phyloP scores from a whole-genome alignment of 2,329 filamentous ascomycete genomes.

The Talaromyces pinophilus region DNA sequence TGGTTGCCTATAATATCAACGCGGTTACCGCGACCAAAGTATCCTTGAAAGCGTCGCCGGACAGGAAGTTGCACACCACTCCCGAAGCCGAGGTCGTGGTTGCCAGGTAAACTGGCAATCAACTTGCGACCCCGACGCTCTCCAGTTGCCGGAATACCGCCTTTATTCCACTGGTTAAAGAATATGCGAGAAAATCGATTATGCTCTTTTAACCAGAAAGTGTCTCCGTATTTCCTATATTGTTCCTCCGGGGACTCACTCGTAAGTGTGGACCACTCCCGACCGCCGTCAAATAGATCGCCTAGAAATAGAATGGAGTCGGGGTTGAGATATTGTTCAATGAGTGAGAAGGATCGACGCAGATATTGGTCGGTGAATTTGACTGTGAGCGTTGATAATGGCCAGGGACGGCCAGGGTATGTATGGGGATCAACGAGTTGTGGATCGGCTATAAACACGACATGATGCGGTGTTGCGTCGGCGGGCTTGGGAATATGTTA shows the following conservation, averaged over 20 bases:
- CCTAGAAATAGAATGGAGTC: conserved; percentile 90
- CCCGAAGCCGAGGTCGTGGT: conserved; percentile 92
- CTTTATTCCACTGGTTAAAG: conserved; percentile 66
- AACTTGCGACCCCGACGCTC: conserved; percentile 72
- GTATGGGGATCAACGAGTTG: conserved; percentile 92
- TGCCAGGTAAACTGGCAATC: conserved; percentile 83
- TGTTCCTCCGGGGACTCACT: conserved; percentile 64
- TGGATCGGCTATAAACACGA: conserved; percentile 84
- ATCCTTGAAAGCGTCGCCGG: conserved; percentile 78
- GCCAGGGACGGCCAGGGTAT: conserved; percentile 82
- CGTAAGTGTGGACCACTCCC: conserved; percentile 81
- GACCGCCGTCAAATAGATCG: conserved; percentile 91
- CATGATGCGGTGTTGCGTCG: conserved; percentile 76
- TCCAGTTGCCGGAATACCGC: conserved; percentile 55
- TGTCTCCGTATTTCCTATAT: conserved; percentile 73
- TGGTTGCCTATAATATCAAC: conserved; percentile 94
- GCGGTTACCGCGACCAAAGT: conserved; percentile 87
- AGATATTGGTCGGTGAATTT: conserved; percentile 88
- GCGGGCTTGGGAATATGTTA: conserved; percentile 59
- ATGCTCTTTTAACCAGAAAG: conserved; percentile 87
- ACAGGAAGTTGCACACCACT: conserved; percentile 78
- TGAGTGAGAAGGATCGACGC: conserved; percentile 73
- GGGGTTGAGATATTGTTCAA: conserved; percentile 75
- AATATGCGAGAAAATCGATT: conserved; percentile 84
- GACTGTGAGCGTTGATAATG: conserved; percentile 65